Base-by-base conservation (phyloP, 805 yeast genomes). In the Myxozyma geophila region DNA sequence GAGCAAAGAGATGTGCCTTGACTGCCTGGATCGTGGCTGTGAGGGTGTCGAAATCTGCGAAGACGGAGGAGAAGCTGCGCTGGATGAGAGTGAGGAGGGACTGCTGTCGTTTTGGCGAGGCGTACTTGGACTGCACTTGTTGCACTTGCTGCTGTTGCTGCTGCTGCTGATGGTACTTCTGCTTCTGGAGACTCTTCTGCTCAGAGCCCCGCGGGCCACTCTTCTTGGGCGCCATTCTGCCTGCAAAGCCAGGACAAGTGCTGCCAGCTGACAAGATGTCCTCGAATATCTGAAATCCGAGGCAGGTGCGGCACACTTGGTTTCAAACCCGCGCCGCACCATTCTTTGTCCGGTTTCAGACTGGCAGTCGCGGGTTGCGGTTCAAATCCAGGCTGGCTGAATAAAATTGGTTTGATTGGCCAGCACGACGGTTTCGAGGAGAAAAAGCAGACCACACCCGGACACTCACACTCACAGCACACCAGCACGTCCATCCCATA, bases 1-100 rank as follows among this genome's bases (percentile, higher is more conserved):
- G 77, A 57, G 89, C 83, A 74, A 78, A 91, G 19, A 91, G 77
- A 62, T 85, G 83, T 1, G 85, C 81, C 71, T 91, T 91, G 28
- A 91, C 96, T 0, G 70, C 67, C 73, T 92, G 97, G 33, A 91
- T 54, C 13, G 54, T 56, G 6, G 58, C 48, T 7, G 62, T 39
- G 28, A 65, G 63, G 37, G 54, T 50, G 36, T 54, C 64, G 17
- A 54, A 58, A 44, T 57, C 61, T 7, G 67, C 50, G 48, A 55
- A 65, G 49, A 44, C 59, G 28, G 62, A 21, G 12, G 62, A 37
- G 58, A 60, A 64, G 12, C 65, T 28, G 36, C 55, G 57, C 50
- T 60, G 60, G 44, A 64, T 48, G 36, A 64, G 59, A 10, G 59
- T 17, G 23, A 64, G 60, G 5, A 64, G 44, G 2, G 60, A 5